A percentile compares a stretch with the other conserved stretches of the same genome.
These are phyloP conservation scores for Kwoniella shandongensis DNA, from an alignment of 768 basidiomycete species.

Conservation along the genomic window DNA sequence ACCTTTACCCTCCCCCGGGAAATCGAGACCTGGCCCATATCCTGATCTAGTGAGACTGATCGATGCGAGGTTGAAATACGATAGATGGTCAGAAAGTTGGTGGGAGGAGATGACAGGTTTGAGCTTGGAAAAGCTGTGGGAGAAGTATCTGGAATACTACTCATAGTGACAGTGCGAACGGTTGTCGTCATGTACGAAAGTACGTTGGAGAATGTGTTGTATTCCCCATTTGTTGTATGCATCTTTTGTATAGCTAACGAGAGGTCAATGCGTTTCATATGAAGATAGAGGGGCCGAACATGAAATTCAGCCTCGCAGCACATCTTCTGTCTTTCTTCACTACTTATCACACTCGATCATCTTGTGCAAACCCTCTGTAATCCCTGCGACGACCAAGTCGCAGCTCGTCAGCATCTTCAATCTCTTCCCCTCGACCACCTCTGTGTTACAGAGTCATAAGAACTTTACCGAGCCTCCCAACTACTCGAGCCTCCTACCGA, in stretches of 20 bases:
- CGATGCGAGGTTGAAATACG: conserved; percentile 30
- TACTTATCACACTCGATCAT: too few relatives aligned
- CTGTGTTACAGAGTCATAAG: background rate
- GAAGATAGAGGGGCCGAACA: too few relatives aligned
- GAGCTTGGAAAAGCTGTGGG: conserved; percentile 32
- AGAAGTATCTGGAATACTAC: conserved; percentile 35
- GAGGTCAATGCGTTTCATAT: too few relatives aligned
- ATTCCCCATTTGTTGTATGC: background rate
- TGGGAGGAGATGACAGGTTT: conserved; percentile 38
- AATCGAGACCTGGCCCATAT: conserved; percentile 21
- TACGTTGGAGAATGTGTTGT: background rate
- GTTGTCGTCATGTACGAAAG: background rate
- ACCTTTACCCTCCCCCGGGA: background rate
- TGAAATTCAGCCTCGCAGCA: too few relatives aligned
- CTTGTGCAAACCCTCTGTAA: too few relatives aligned
- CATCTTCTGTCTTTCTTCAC: too few relatives aligned
- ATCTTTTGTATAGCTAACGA: background rate
- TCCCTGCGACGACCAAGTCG: background rate
- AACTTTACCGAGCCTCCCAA: background rate
- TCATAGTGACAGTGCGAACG: background rate
- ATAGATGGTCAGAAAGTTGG: conserved; percentile 33
- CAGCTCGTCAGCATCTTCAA: background rate
- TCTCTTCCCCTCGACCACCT: background rate
- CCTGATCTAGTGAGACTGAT: conserved; percentile 31
- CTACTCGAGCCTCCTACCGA: conserved; percentile 1